These are phyloP conservation scores for Candida alai DNA, from an alignment of 805 yeast species.

Conservation along the genomic window DNA sequence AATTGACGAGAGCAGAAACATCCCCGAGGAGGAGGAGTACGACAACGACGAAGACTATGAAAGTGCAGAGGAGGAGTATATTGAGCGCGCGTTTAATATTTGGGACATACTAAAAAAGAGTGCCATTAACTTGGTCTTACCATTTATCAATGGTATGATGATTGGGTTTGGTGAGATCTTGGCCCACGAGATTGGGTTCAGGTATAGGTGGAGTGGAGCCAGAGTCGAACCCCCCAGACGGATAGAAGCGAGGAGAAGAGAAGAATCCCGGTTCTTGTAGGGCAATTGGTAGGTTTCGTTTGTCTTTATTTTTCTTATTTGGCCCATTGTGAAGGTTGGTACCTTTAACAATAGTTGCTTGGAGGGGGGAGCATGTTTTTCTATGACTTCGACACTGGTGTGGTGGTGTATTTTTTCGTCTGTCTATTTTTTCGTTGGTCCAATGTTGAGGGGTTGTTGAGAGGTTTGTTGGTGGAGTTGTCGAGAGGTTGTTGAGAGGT, in stretches of 20 bases:
- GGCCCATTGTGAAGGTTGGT: too few relatives aligned
- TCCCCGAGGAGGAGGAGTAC: constrained; percentile 14
- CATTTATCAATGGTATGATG: constrained; percentile 92
- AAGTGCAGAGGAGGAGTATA: constrained; percentile 5
- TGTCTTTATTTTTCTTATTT: too few relatives aligned
- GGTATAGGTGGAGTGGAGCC: constrained; percentile 72
- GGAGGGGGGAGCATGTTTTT: too few relatives aligned
- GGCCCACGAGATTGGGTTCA: constrained; percentile 89
- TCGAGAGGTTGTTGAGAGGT: too few relatives aligned
- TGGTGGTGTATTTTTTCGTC: too few relatives aligned
- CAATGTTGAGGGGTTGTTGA: too few relatives aligned
- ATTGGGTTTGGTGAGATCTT: constrained; percentile 92
- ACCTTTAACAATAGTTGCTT: too few relatives aligned
- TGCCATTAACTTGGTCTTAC: constrained; percentile 73
- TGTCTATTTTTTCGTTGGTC: too few relatives aligned
- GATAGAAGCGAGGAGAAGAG: constrained; percentile 19
- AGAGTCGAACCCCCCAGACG: constrained; percentile 45
- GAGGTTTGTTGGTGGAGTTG: too few relatives aligned
- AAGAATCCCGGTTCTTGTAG: constrained; percentile 16
- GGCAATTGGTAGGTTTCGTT: neutral
- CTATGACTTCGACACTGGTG: too few relatives aligned
- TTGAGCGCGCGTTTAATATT: constrained; percentile 15
- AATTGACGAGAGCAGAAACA: constrained; percentile 17
- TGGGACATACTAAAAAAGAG: constrained; percentile 45
- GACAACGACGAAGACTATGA: constrained; percentile 12